A percentile compares a stretch with the other conserved stretches of the same genome.
Evolutionary conservation across 768 basidiomycete genomes (phyloP).

Genomic region (Boletus eberwhitei): DNA sequence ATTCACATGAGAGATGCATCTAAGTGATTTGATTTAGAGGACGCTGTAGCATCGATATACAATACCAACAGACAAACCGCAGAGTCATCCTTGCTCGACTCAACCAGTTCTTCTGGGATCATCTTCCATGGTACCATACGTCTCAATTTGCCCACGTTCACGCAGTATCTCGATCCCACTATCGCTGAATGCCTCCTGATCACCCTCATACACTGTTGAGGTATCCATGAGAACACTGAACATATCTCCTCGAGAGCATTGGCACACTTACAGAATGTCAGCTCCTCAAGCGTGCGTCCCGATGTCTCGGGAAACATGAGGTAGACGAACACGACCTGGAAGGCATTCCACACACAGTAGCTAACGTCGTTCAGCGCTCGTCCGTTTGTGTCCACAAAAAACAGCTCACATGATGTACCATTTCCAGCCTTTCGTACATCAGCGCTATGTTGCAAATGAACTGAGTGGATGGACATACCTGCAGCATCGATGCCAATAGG

Average conservation of each 20-base stretch:
- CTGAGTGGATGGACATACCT: background rate
- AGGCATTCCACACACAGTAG: constrained; percentile 12
- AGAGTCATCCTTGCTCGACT: background rate
- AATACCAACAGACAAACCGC: too few relatives aligned
- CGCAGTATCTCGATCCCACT: background rate
- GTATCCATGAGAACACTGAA: background rate
- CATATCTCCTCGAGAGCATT: background rate
- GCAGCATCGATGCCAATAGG: constrained; percentile 14
- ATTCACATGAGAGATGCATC: too few relatives aligned
- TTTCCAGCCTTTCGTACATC: constrained; percentile 9
- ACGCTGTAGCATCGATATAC: too few relatives aligned
- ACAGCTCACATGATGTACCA: constrained; percentile 8
- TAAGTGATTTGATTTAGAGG: too few relatives aligned
- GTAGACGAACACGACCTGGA: too few relatives aligned
- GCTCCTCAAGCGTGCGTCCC: too few relatives aligned
- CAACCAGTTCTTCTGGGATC: background rate
- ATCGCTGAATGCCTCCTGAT: background rate
- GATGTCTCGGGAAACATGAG: too few relatives aligned
- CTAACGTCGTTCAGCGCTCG: background rate
- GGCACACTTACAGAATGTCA: too few relatives aligned
- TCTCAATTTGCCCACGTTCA: background rate
- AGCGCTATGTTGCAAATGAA: background rate
- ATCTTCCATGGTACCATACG: background rate
- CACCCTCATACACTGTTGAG: constrained; percentile 3
- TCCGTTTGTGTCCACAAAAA: too few relatives aligned